A percentile compares a stretch with the other conserved stretches of the same genome.
phyloP scores from a whole-genome alignment of 305 asterid species.

The Fraxinus platypoda region DNA sequence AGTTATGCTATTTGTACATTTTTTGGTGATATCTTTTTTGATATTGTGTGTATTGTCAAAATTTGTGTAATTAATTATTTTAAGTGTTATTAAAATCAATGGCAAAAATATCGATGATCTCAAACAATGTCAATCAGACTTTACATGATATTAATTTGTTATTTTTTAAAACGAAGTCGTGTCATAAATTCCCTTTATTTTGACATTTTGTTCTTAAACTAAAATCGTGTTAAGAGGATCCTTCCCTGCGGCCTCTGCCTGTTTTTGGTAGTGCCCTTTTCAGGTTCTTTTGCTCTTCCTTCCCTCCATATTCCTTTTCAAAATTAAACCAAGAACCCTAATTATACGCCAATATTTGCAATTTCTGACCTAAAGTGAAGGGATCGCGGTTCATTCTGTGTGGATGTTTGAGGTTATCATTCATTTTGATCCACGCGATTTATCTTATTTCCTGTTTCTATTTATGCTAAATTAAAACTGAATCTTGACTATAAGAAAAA shows the following conservation, averaged over 20 bases:
- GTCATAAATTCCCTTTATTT: too few relatives aligned
- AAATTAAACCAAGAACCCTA: constrained; percentile 13
- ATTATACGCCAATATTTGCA: neutral
- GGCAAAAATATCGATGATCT: too few relatives aligned
- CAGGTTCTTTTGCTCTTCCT: neutral
- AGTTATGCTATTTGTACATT: too few relatives aligned
- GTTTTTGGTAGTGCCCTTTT: neutral
- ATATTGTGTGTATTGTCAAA: too few relatives aligned
- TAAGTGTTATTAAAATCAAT: too few relatives aligned
- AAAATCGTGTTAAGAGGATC: neutral
- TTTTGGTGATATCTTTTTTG: too few relatives aligned
- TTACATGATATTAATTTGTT: too few relatives aligned
- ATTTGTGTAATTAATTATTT: too few relatives aligned
- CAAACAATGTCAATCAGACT: too few relatives aligned
- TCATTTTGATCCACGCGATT: neutral
- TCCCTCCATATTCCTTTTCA: constrained; percentile 29
- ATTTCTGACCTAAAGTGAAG: neutral
- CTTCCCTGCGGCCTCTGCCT: neutral
- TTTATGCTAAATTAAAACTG: neutral
- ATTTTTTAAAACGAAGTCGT: too few relatives aligned
- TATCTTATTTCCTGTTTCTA: neutral
- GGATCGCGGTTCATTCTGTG: neutral
- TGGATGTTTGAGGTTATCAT: constrained; percentile 5
- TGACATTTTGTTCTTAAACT: too few relatives aligned
- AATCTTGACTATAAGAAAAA: neutral